Evolutionary conservation across 305 asterid species (phyloP), one percentile per base, ranked within the genome.

Genomic region (Striga hermonthica): DNA sequence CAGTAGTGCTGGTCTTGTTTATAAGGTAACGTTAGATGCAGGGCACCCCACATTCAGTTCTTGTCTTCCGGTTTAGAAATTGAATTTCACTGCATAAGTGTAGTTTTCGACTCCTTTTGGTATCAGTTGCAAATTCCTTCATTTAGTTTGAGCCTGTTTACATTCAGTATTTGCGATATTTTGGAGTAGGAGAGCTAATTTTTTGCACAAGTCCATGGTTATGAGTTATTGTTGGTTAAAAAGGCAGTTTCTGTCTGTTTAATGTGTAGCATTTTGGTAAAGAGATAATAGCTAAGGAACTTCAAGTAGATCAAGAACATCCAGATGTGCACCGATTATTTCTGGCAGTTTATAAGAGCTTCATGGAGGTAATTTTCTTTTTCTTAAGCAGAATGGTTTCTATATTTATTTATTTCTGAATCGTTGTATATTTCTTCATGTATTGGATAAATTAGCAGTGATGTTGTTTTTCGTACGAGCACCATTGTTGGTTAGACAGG

Each of bases 1-100:
- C 59, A 91, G 96, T 34, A 91, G 97, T 75, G 96, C 96, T 75
- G 97, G 97, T 61, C 95, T 91, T 75, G 82, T 91, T 66, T 91
- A 86, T 77, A 91, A 91, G 93, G 96, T 91, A 73, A 37, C 35
- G 7, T 52, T 40, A 15, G 13, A 12, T 69, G 56, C 22, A 14
- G 31, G 56, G 37, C 35, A 38, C 60, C 71, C 55, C 57, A 49
- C 62, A 7, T 49, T 52, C 69, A 22, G n/a, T 52, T 68, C 44
- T 66, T 57, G 31, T 44, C 57, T 4, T 56, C 43, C 52, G 55
- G 70, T 39, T 47, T 5, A 56, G 39, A 49, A 14, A 10, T 22
- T 49, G 15, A 15, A 35, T 12, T 60, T 57, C 7, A 7, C 47
- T 0, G 13, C 53, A 5, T 28, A 0, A 7, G 14, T 50, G 28